Percentiles rank a stretch among this genome's conserved stretches.
phyloP scores from a whole-genome alignment of 1,284 basidiomycete species.

The Cystobasidium sp. region DNA sequence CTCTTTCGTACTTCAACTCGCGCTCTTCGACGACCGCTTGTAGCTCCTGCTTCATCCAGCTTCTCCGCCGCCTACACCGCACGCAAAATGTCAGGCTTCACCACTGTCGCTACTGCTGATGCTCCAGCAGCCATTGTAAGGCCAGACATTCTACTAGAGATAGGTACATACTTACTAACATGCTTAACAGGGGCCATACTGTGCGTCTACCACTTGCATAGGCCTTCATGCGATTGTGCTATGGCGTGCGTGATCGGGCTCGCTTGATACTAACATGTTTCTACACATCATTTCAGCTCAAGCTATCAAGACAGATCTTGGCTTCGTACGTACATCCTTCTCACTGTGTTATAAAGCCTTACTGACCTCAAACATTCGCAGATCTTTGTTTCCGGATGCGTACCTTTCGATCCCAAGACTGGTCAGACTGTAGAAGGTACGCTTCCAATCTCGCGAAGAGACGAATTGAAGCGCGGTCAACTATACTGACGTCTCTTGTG shows the following conservation, averaged over 20 bases:
- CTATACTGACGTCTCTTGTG: not conserved
- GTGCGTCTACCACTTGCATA: slow-evolving; percentile 3
- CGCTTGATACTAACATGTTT: slow-evolving; percentile 63
- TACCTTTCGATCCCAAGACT: slow-evolving; percentile 77
- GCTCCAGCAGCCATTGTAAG: slow-evolving; percentile 42
- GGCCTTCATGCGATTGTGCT: not conserved
- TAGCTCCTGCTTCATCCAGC: not conserved
- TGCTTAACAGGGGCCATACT: slow-evolving; percentile 36
- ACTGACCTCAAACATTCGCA: slow-evolving; percentile 21
- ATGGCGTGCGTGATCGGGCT: not conserved
- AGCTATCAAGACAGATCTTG: slow-evolving; percentile 29
- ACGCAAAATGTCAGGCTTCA: slow-evolving; percentile 16
- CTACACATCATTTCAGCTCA: slow-evolving; percentile 56
- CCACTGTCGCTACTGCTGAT: slow-evolving; percentile 37
- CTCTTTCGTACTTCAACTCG: not conserved
- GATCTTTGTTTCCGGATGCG: slow-evolving; percentile 86
- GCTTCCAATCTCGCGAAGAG: not conserved
- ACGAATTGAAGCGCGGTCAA: too few relatives aligned
- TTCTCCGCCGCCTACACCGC: not conserved
- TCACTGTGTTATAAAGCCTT: slow-evolving; percentile 1
- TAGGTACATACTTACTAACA: not conserved
- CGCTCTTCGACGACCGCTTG: not conserved
- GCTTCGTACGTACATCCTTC: not conserved
- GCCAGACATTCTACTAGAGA: not conserved
- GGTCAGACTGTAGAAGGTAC: slow-evolving; percentile 69